These are phyloP conservation scores for Termitomyces sp. DNA, from an alignment of 768 basidiomycete genomes.

Conservation along the genomic window DNA sequence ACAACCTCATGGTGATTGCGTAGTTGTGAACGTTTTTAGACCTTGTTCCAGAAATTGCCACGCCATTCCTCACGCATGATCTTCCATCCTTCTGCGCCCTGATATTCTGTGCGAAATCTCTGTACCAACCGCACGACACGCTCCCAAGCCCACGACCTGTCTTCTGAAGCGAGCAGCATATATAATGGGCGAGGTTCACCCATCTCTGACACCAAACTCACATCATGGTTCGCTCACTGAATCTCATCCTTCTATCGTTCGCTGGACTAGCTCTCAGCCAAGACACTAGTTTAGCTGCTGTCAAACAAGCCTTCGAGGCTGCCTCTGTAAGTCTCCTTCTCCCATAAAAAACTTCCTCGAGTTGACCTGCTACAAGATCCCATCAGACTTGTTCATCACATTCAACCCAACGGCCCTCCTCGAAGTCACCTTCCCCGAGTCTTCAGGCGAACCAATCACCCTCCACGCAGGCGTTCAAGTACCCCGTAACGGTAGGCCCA, in stretches of 20 bases:
- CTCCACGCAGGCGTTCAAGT: neutral
- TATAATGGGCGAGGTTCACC: neutral
- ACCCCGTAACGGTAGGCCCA: neutral
- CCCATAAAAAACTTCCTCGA: no score
- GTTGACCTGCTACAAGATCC: no score
- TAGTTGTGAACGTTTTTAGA: no score
- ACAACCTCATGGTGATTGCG: no score
- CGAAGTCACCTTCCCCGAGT: neutral
- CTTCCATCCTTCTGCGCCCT: neutral
- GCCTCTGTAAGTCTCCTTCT: neutral
- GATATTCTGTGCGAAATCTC: neutral
- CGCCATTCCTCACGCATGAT: neutral
- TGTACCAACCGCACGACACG: neutral
- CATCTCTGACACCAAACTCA: neutral
- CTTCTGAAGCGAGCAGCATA: neutral
- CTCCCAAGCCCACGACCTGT: neutral
- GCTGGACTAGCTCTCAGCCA: conserved; percentile 21
- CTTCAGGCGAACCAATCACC: neutral
- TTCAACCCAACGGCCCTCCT: neutral
- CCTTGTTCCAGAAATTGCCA: no score
- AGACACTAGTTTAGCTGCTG: neutral
- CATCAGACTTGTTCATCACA: neutral
- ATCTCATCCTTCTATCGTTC: conserved; percentile 13
- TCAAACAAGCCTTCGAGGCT: neutral
- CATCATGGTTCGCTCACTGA: conserved; percentile 12